These are phyloP conservation scores for Candida labiduridarum DNA, from an alignment of 1,139 yeast genomes.

Conservation along the genomic window DNA sequence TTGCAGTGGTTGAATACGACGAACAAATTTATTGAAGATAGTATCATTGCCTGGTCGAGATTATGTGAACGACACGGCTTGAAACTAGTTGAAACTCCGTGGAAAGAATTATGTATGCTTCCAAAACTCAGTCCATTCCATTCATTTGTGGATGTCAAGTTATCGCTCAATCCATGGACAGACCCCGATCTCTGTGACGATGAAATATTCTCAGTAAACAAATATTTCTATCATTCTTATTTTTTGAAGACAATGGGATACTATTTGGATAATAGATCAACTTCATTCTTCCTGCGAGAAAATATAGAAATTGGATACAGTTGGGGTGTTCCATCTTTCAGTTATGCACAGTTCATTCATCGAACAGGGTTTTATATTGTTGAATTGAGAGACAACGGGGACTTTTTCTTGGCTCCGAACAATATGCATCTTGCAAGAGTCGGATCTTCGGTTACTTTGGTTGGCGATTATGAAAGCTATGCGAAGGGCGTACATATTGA, in stretches of 20 bases:
- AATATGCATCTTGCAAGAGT: slow-evolving; percentile 71
- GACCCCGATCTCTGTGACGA: slow-evolving; percentile 58
- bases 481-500: slow-evolving; percentile 46
- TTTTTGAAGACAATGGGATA: slow-evolving; percentile 72
- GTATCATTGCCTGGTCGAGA: slow-evolving; percentile 79
- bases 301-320: slow-evolving; percentile 69
- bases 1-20: slow-evolving; percentile 94
- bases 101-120: slow-evolving; percentile 80
- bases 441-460: slow-evolving; percentile 36
- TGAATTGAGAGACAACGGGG: slow-evolving; percentile 82
- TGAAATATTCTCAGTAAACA: slow-evolving; percentile 48
- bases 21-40: slow-evolving; percentile 84
- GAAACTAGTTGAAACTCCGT: slow-evolving; percentile 87
- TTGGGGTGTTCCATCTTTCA: slow-evolving; percentile 88
- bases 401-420: slow-evolving; percentile 79
- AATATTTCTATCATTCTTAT: slow-evolving; percentile 63
- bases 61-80: slow-evolving; percentile 86
- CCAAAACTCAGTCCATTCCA: slow-evolving; percentile 85
- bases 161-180: slow-evolving; percentile 69
- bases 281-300: slow-evolving; percentile 57
- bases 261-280: slow-evolving; percentile 78
- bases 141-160: slow-evolving; percentile 69
- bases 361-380: slow-evolving; percentile 87
- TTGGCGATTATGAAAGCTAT: slow-evolving; percentile 28
- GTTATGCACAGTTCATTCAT: slow-evolving; percentile 88